Base-by-base conservation (phyloP, 2,329 filamentous ascomycete genomes). In the Myriosclerotinia scirpicola region DNA sequence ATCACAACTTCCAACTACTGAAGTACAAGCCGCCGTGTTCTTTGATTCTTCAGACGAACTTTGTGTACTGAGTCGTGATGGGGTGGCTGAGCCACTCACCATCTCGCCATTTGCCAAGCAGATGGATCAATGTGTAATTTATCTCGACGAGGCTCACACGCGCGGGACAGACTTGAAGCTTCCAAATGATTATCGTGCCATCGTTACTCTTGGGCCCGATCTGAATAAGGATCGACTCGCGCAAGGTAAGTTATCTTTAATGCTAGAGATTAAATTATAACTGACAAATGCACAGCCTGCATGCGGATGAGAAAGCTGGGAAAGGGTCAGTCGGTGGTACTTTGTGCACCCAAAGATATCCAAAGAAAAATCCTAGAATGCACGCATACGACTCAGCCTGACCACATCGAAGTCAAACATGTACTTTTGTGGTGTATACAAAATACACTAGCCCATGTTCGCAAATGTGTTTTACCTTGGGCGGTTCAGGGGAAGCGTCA, bases 261-360 rank as follows among this genome's bases (percentile, higher is more conserved):
- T 54, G n/a, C 15, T 54, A 67, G 20, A 20, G 11, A 9, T 44
- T 6, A 5, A 14, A 36, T 48, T 30, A 20, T n/a, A 58, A 48
- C 71, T 72, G 58, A 71, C 58, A 14, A 17, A n/a, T 56, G 14
- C 8, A 17, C 48, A 85, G 88, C 87, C 0, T 90, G 87, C 67
- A 91, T 90, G 87, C 77, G 90, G n/a, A 87, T 92, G 84, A 77
- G 89, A 14, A 85, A 88, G 67, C 80, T 93, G 0, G 90, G 88
- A 0, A 77, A 85, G 2, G 88, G 88, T 0, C 89, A 93, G 70
- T 86, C 85, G 0, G 82, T 92, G 0, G 78, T 84, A 0, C 91
- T 91, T 61, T 85, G 82, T 64, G 76, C 87, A 0, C 82, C 86
- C 0, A 73, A 79, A 0, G 89, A 92, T 67, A 85, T 91, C 4